Conservation (phyloP, 257 asterid species). For the Capsicum chinense region DNA sequence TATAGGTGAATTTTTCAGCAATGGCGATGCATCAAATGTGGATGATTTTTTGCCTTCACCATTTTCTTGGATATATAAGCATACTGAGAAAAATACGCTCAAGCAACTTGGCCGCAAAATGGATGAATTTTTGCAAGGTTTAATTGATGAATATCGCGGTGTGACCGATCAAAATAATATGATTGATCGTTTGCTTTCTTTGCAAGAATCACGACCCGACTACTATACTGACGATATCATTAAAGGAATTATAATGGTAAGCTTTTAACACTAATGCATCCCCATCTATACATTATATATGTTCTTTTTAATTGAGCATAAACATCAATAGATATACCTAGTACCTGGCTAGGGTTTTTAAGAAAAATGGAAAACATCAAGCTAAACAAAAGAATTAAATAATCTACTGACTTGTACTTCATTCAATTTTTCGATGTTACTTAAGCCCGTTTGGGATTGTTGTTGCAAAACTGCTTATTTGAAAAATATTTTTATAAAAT, state of each 20-base stretch:
- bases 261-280: neutral
- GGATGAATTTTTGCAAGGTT: conserved; percentile 37
- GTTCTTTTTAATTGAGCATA: neutral
- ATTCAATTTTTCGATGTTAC: no score
- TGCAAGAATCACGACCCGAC: conserved; percentile 40
- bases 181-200: conserved; percentile 40
- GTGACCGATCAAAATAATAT: conserved; percentile 12
- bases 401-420: neutral
- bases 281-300: neutral
- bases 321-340: neutral
- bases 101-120: neutral
- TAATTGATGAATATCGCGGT: conserved; percentile 37
- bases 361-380: neutral
- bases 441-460: no score
- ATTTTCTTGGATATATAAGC: conserved; percentile 44
- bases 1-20: conserved; percentile 15
- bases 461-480: no score
- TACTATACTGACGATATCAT: conserved; percentile 39
- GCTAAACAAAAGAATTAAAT: neutral
- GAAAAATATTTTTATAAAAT: no score
- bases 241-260: conserved; percentile 40
- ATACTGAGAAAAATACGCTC: no score
- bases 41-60: conserved; percentile 41
- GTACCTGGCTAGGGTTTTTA: neutral
- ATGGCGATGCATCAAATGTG: conserved; percentile 29